phyloP scores from a whole-genome alignment of 352 stramenopile genomes.

The Thalassiosira hispida region DNA sequence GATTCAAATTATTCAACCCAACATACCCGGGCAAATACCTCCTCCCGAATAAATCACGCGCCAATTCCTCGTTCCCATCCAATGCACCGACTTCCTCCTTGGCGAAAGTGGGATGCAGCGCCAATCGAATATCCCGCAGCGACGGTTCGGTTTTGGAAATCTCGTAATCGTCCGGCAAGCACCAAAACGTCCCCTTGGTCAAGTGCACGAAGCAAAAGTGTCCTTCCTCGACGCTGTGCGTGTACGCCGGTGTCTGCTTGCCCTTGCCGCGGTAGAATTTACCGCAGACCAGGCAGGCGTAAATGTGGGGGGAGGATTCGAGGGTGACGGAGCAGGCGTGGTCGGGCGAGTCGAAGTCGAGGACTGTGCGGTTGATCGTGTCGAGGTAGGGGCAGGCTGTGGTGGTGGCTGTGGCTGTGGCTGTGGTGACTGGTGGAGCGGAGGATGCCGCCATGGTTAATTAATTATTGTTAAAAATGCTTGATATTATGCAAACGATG shows the following conservation, averaged over 20 bases:
- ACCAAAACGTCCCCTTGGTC: slow-evolving; percentile 93
- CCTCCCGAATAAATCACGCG: slow-evolving; percentile 94
- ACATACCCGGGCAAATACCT: slow-evolving; percentile 97
- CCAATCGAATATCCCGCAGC: slow-evolving; percentile 93
- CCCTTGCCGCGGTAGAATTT: slow-evolving; percentile 97
- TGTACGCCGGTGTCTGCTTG: slow-evolving; percentile 92
- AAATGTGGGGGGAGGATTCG: slow-evolving; percentile 95
- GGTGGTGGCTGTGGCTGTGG: neutral
- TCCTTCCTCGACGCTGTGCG: slow-evolving; percentile 93
- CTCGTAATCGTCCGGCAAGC: slow-evolving; percentile 98
- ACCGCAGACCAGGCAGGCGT: slow-evolving; percentile 98
- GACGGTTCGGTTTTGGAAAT: slow-evolving; percentile 90
- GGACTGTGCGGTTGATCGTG: slow-evolving; percentile 95
- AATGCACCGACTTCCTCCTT: slow-evolving; percentile 87
- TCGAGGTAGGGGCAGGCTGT: slow-evolving; percentile 95
- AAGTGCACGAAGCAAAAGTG: slow-evolving; percentile 99
- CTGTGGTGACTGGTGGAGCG: too few species aligned
- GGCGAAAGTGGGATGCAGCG: slow-evolving; percentile 92
- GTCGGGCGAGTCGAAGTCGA: slow-evolving; percentile 99
- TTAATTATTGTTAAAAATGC: too few species aligned
- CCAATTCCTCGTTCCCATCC: slow-evolving; percentile 91
- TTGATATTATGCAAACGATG: too few species aligned
- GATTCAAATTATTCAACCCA: slow-evolving; percentile 97
- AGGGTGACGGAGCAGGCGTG: slow-evolving; percentile 94
- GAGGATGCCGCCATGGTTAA: too few species aligned